phyloP scores from a whole-genome alignment of 805 yeast species.

The Candida montana region DNA sequence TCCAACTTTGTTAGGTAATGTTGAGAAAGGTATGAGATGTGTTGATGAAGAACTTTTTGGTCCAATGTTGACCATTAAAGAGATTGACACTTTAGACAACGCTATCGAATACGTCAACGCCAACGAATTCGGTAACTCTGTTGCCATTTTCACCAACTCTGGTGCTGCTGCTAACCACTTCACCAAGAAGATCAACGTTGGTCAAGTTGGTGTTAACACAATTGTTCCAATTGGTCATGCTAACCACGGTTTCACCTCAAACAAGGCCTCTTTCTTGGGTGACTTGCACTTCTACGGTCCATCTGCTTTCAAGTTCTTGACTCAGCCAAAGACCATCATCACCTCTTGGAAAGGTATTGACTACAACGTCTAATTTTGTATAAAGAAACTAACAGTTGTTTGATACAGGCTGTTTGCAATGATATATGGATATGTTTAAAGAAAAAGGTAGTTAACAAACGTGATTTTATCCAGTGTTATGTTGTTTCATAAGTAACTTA shows the following conservation, averaged over 20 bases:
- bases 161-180: constrained; percentile 68
- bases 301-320: constrained; percentile 64
- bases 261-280: constrained; percentile 72
- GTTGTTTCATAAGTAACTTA: no score
- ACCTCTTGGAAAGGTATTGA: constrained; percentile 49
- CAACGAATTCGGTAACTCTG: constrained; percentile 64
- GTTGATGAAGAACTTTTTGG: constrained; percentile 74
- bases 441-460: no score
- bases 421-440: no score
- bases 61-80: constrained; percentile 63
- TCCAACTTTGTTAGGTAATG: constrained; percentile 59
- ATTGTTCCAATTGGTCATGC: constrained; percentile 81
- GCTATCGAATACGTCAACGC: constrained; percentile 59
- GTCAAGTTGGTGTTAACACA: constrained; percentile 75
- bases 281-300: constrained; percentile 80
- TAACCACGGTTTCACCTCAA: constrained; percentile 77
- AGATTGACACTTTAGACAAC: constrained; percentile 60
- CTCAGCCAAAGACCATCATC: constrained; percentile 74
- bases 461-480: no score
- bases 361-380: constrained; percentile 10
- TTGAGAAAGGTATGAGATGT: constrained; percentile 63
- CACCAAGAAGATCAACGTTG: constrained; percentile 59
- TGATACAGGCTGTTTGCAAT: background rate
- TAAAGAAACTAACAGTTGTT: background rate
- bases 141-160: constrained; percentile 61